Conservation (phyloP, 441 rosid species). For the Euphorbia schlechtendalii region DNA sequence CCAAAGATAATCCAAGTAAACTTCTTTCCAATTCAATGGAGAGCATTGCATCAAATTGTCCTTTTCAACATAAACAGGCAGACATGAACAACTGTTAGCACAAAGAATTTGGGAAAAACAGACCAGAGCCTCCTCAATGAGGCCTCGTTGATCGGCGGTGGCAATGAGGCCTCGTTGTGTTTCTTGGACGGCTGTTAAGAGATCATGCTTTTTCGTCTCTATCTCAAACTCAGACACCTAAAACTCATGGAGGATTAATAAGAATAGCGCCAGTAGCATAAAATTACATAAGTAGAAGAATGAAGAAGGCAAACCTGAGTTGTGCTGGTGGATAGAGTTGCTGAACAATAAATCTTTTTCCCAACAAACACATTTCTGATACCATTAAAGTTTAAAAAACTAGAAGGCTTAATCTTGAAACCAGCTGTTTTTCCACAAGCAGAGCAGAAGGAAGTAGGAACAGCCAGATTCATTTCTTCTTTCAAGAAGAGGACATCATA, state of each 20-base stretch:
- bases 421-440: constrained; percentile 23
- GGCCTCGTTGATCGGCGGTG: constrained; percentile 63
- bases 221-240: constrained; percentile 53
- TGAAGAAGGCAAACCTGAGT: constrained; percentile 37
- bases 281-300: constrained; percentile 8
- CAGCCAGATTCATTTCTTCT: constrained; percentile 48
- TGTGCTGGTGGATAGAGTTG: constrained; percentile 36
- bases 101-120: constrained; percentile 16
- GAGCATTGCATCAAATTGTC: not conserved
- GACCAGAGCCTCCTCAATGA: constrained; percentile 82
- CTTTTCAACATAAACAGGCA: not conserved
- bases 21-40: constrained; percentile 3
- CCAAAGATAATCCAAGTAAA: not conserved
- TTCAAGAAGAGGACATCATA: not conserved
- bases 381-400: constrained; percentile 17
- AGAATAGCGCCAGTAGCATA: not conserved
- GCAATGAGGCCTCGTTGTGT: constrained; percentile 65
- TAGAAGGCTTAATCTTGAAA: constrained; percentile 26
- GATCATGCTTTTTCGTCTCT: constrained; percentile 61
- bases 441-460: constrained; percentile 31
- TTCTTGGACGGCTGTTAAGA: constrained; percentile 59
- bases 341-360: constrained; percentile 35
- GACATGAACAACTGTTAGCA: too few species aligned
- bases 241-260: not conserved
- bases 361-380: constrained; percentile 19